A percentile compares a stretch with the other conserved stretches of the same genome.
phyloP scores from a whole-genome alignment of 495 filamentous ascomycete species.

The Neurospora sp. region DNA sequence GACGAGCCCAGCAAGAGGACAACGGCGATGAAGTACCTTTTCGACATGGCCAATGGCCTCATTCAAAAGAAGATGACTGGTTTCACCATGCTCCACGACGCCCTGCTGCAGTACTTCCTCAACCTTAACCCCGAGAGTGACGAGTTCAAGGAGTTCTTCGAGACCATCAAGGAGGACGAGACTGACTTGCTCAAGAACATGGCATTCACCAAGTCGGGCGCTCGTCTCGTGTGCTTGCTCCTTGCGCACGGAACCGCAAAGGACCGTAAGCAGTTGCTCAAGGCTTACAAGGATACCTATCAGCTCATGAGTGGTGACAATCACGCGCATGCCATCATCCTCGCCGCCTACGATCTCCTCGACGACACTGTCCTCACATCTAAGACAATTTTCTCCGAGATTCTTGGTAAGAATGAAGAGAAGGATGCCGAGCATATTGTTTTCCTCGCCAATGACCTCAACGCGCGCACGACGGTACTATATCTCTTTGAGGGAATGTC shows the following conservation, averaged over 20 bases:
- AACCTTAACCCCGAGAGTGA: constrained; percentile 63
- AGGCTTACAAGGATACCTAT: constrained; percentile 75
- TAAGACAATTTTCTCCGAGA: constrained; percentile 74
- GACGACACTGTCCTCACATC: constrained; percentile 87
- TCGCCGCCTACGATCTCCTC: constrained; percentile 78
- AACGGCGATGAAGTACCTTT: constrained; percentile 74
- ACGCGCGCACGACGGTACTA: constrained; percentile 68
- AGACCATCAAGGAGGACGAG: constrained; percentile 83
- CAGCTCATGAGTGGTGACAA: constrained; percentile 71
- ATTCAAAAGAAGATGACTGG: constrained; percentile 92
- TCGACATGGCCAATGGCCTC: constrained; percentile 77
- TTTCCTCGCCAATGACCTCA: constrained; percentile 53
- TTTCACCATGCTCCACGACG: constrained; percentile 94
- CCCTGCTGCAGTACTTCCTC: constrained; percentile 93
- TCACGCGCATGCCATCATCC: constrained; percentile 68
- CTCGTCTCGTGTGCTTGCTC: constrained; percentile 67
- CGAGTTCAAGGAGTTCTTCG: constrained; percentile 78
- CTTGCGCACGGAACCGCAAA: constrained; percentile 81
- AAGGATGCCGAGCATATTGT: constrained; percentile 48
- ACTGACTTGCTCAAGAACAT: constrained; percentile 85
- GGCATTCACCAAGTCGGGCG: constrained; percentile 85
- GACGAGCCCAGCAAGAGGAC: constrained; percentile 72
- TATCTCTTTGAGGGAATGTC: constrained; percentile 70
- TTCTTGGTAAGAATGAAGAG: constrained; percentile 56
- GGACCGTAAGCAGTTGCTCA: constrained; percentile 81